Conservation (phyloP, 192 early-diverging fungal genomes). For the Diversispora epigaea region DNA sequence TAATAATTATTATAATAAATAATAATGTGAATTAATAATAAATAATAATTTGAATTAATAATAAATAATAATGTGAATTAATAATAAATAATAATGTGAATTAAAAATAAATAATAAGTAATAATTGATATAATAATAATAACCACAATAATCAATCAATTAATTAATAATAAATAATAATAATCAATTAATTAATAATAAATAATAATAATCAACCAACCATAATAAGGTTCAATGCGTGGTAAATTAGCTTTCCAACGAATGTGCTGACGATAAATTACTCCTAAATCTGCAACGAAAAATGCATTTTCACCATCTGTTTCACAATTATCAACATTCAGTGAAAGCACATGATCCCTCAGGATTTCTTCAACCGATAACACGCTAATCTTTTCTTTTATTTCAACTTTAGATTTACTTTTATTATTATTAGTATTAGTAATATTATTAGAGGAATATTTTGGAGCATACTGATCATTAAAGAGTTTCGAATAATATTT, state of each 20-base stretch:
- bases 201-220: conserved; percentile 44
- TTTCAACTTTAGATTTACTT: too few species aligned
- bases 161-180: not conserved
- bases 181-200: not conserved
- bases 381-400: not conserved
- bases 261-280: conserved; percentile 82
- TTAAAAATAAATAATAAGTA: not conserved
- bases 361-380: conserved; percentile 24
- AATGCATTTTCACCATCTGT: conserved; percentile 84
- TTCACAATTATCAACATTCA: conserved; percentile 37
- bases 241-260: conserved; percentile 84
- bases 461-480: not conserved
- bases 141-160: too few species aligned
- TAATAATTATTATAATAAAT: too few species aligned
- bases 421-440: too few species aligned
- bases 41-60: not conserved
- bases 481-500: not conserved
- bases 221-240: conserved; percentile 94
- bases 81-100: not conserved
- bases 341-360: not conserved
- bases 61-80: not conserved
- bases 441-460: not conserved
- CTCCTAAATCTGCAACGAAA: conserved; percentile 92
- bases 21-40: not conserved
- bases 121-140: not conserved